Conservation (phyloP, 2,329 filamentous ascomycete genomes). For the Hymenoscyphus fraxineus region DNA sequence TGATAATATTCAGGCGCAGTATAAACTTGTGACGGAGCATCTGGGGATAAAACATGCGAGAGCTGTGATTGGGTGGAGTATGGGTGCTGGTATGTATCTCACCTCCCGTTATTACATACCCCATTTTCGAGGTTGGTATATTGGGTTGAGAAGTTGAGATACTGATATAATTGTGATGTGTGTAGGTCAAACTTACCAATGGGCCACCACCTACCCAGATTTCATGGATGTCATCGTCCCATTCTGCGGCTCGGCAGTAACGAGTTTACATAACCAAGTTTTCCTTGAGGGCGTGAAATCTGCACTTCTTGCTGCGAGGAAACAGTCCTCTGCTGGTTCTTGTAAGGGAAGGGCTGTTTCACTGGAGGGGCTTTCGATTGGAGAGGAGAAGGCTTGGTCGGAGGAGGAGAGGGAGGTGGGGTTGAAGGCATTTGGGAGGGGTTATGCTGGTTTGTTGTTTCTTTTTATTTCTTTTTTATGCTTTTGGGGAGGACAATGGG, state of each 20-base stretch:
- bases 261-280: conserved; percentile 63
- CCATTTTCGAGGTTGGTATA: no score
- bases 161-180: not conserved
- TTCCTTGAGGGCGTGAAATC: conserved; percentile 63
- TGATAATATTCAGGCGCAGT: conserved; percentile 66
- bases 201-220: conserved; percentile 47
- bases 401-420: conserved; percentile 51
- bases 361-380: conserved; percentile 23
- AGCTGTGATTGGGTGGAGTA: conserved; percentile 66
- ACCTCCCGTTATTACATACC: not conserved
- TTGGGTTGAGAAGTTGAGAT: not conserved
- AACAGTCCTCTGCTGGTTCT: conserved; percentile 48
- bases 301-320: conserved; percentile 55
- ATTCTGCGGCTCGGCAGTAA: conserved; percentile 63
- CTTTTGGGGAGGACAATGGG: no score
- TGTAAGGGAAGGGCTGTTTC: conserved; percentile 42
- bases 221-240: conserved; percentile 64
- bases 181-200: conserved; percentile 48
- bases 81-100: conserved; percentile 52
- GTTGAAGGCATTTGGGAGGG: conserved; percentile 68
- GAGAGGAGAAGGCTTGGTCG: conserved; percentile 47
- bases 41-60: conserved; percentile 56
- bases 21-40: conserved; percentile 61
- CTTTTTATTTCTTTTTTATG: no score
- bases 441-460: conserved; percentile 55